phyloP scores from a whole-genome alignment of 2,329 filamentous ascomycete species.

The Colletotrichum sidae region DNA sequence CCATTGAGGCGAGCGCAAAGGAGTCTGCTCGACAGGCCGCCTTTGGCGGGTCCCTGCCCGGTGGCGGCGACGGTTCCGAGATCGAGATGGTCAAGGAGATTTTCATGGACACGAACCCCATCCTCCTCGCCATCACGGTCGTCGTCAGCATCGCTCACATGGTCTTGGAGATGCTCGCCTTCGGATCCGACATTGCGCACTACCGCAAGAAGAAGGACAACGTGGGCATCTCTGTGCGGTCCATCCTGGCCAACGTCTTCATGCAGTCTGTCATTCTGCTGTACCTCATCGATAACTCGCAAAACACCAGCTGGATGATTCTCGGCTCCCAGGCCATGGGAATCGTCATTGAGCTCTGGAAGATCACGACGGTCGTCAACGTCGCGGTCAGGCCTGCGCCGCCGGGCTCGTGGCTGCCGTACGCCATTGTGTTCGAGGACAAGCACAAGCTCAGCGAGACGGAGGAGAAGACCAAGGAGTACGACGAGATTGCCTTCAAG shows the following conservation, averaged over 20 bases:
- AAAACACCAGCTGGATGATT: constrained; percentile 99
- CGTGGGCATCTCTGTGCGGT: constrained; percentile 94
- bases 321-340: constrained; percentile 91
- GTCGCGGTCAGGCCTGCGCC: constrained; percentile 80
- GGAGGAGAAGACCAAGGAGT: constrained; percentile 98
- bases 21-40: constrained; percentile 83
- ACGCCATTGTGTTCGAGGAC: constrained; percentile 88
- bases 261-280: constrained; percentile 98
- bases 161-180: constrained; percentile 94
- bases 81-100: constrained; percentile 98
- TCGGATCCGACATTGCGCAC: constrained; percentile 97
- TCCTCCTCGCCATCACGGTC: constrained; percentile 85
- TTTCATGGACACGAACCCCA: constrained; percentile 92
- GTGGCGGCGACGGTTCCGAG: constrained; percentile 89
- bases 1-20: constrained; percentile 88
- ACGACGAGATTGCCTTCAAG: constrained; percentile 96
- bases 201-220: constrained; percentile 99
- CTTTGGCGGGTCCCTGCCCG: constrained; percentile 75
- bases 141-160: constrained; percentile 91
- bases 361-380: constrained; percentile 94
- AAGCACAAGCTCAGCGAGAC: constrained; percentile 96
- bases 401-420: constrained; percentile 80
- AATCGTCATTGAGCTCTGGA: constrained; percentile 81
- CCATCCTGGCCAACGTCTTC: constrained; percentile 96
- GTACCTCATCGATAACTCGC: constrained; percentile 96